A percentile compares a stretch with the other conserved stretches of the same genome.
Conservation (phyloP, 352 stramenopile genomes). For the Phytophthora brassicae region DNA sequence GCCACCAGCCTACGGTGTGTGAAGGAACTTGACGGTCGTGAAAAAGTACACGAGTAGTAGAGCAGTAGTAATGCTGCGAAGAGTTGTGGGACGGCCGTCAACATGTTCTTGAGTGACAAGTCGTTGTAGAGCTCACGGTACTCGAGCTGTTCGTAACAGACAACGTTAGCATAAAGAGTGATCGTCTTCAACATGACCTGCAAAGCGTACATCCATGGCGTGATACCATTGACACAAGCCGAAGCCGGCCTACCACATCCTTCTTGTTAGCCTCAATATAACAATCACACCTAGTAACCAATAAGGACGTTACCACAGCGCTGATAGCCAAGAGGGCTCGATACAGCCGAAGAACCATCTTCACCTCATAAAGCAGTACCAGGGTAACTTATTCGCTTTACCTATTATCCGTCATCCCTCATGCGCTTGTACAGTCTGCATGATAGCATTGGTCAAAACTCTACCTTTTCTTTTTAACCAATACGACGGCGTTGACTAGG, state of each 20-base stretch:
- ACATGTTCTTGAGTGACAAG: conserved; percentile 57
- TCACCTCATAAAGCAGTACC: not conserved
- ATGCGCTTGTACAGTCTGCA: too few relatives aligned
- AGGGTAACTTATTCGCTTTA: too few relatives aligned
- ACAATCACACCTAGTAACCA: not conserved
- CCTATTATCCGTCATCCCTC: too few relatives aligned
- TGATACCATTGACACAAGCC: conserved; percentile 61
- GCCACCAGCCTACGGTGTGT: conserved; percentile 52
- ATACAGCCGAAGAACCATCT: conserved; percentile 32
- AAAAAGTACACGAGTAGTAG: conserved; percentile 68
- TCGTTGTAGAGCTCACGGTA: conserved; percentile 41
- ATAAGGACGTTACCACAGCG: conserved; percentile 21
- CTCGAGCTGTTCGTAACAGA: conserved; percentile 22
- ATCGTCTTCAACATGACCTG: not conserved
- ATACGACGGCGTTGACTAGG: too few relatives aligned
- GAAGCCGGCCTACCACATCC: conserved; percentile 32
- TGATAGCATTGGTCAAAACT: not conserved
- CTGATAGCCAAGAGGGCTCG: conserved; percentile 30
- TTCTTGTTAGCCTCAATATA: not conserved
- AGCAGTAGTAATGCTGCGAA: conserved; percentile 46
- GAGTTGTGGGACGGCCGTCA: conserved; percentile 54
- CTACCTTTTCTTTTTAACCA: not conserved
- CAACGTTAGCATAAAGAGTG: not conserved
- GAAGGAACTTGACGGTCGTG: conserved; percentile 38
- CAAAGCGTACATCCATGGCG: conserved; percentile 40